These are phyloP conservation scores for Pachysolen tannophilus DNA, from an alignment of 805 yeast species.

Conservation along the genomic window DNA sequence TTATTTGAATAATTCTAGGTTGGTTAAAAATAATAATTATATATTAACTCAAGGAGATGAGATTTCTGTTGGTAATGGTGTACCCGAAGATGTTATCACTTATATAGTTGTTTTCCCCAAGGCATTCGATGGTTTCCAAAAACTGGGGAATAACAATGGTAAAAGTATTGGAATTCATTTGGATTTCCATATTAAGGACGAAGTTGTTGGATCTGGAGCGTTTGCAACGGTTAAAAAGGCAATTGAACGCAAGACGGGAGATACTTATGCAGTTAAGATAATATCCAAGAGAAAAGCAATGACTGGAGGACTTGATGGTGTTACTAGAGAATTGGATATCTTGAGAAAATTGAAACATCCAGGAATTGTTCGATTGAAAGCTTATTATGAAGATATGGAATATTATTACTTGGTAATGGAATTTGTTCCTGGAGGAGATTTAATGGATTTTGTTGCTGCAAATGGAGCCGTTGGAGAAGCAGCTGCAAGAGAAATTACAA, in stretches of 20 bases:
- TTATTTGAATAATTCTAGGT: conserved; percentile 62
- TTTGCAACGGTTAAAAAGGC: conserved; percentile 94
- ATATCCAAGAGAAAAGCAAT: conserved; percentile 74
- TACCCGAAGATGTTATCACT: conserved; percentile 55
- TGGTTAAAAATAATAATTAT: conserved; percentile 73
- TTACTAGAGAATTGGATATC: conserved; percentile 78
- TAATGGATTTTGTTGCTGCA: conserved; percentile 94
- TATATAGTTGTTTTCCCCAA: conserved; percentile 44
- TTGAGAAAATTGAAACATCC: conserved; percentile 74
- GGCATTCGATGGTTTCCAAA: conserved; percentile 17
- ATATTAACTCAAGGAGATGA: conserved; percentile 90
- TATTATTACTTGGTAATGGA: conserved; percentile 91
- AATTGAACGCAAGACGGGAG: conserved; percentile 77
- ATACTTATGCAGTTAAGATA: conserved; percentile 84
- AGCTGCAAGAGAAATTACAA: conserved; percentile 78
- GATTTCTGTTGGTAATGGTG: conserved; percentile 83
- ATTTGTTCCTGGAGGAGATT: conserved; percentile 91
- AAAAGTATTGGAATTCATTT: conserved; percentile 21
- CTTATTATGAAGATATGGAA: conserved; percentile 77
- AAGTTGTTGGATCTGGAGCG: conserved; percentile 95
- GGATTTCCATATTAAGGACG: conserved; percentile 71
- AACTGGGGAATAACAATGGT: conserved; percentile 25
- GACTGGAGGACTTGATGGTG: conserved; percentile 73
- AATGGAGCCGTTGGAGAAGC: conserved; percentile 90
- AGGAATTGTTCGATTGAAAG: conserved; percentile 74